These are phyloP conservation scores for Alnus glutinosa DNA, from an alignment of 306 rosid species.

Conservation along the genomic window DNA sequence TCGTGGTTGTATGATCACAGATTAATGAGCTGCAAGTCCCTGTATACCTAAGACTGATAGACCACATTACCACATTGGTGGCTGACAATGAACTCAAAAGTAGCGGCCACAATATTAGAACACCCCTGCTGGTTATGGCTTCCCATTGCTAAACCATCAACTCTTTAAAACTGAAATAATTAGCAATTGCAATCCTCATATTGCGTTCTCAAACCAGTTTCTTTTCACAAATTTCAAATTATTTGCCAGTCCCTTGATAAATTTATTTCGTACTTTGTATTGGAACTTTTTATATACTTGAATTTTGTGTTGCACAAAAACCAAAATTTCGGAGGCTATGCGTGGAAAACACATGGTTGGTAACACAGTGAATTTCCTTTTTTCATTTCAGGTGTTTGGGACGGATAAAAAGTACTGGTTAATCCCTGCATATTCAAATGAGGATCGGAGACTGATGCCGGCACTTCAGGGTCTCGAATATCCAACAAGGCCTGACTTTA, in stretches of 20 bases:
- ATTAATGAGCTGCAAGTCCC: neutral
- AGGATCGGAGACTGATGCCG: constrained; percentile 56
- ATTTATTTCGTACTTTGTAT: neutral
- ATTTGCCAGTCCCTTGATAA: neutral
- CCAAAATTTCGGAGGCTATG: neutral
- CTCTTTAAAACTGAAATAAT: neutral
- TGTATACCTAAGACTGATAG: neutral
- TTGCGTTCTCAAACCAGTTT: neutral
- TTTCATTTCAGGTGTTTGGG: constrained; percentile 59
- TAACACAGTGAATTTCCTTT: constrained; percentile 2
- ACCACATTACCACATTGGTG: neutral
- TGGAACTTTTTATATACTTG: neutral
- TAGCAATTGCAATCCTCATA: neutral
- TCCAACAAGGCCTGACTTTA: constrained; percentile 48
- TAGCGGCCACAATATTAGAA: neutral
- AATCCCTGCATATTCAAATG: constrained; percentile 63
- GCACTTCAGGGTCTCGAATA: constrained; percentile 65
- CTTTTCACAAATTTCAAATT: neutral
- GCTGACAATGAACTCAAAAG: neutral
- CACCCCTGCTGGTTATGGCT: neutral
- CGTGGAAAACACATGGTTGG: neutral
- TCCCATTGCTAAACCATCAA: neutral
- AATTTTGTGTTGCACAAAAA: neutral
- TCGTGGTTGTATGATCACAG: neutral
- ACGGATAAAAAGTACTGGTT: constrained; percentile 64